These are phyloP conservation scores for Mycena metata DNA, from an alignment of 768 basidiomycete genomes.

Conservation along the genomic window DNA sequence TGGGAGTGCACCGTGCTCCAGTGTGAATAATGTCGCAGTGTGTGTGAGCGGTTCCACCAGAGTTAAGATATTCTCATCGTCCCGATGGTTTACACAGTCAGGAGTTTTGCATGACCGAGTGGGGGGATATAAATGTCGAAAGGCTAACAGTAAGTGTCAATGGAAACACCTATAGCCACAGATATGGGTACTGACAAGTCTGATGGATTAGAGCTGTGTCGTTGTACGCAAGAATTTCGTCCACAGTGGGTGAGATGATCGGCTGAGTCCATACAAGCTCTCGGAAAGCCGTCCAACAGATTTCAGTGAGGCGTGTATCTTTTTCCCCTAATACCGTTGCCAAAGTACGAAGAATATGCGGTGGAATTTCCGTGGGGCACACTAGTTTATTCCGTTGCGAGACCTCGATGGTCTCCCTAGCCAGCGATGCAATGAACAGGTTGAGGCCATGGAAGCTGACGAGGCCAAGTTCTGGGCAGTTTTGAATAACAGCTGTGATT, in stretches of 20 bases:
- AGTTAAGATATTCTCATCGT: not conserved
- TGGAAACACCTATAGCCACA: not conserved
- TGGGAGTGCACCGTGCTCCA: constrained; percentile 13
- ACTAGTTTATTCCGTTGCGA: not conserved
- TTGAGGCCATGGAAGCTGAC: too few relatives aligned
- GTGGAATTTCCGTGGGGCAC: not conserved
- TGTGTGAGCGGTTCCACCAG: constrained; percentile 11
- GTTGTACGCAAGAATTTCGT: constrained; percentile 12
- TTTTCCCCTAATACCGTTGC: constrained; percentile 11
- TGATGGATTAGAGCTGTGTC: not conserved
- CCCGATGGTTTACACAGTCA: not conserved
- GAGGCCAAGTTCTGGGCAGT: too few relatives aligned
- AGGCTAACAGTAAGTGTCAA: not conserved
- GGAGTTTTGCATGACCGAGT: not conserved
- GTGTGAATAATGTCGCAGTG: constrained; percentile 3
- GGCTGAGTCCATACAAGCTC: constrained; percentile 13
- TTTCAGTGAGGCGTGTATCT: constrained; percentile 4
- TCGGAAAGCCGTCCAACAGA: constrained; percentile 14
- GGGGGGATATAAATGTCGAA: constrained; percentile 17
- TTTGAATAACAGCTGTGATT: too few relatives aligned
- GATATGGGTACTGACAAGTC: not conserved
- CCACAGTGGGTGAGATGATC: not conserved
- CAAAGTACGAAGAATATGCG: not conserved
- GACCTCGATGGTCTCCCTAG: constrained; percentile 10
- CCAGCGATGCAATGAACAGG: too few relatives aligned